Evolutionary conservation across 495 filamentous ascomycete genomes (phyloP).

Genomic region (Aspergillus diversus): DNA sequence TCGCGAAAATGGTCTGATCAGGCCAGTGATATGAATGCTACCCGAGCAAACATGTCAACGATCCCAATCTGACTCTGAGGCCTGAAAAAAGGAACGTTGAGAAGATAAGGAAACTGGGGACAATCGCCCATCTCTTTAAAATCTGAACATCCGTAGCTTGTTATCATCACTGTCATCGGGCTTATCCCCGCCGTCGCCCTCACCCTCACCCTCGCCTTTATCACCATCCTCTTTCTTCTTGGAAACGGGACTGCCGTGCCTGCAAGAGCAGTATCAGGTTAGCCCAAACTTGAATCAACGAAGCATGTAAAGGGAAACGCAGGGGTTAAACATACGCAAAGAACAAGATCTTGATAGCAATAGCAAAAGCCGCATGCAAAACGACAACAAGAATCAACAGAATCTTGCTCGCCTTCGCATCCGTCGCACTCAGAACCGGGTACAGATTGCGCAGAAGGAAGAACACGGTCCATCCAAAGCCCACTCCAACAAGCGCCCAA

Average conservation of each 20-base stretch:
- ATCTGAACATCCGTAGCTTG: slow-evolving; percentile 37
- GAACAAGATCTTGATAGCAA: slow-evolving; percentile 95
- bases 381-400: slow-evolving; percentile 81
- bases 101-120: slow-evolving; percentile 4
- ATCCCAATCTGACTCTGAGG: background rate
- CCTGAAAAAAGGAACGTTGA: background rate
- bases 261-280: slow-evolving; percentile 26
- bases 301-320: background rate
- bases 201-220: slow-evolving; percentile 36
- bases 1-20: background rate
- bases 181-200: slow-evolving; percentile 27
- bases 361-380: slow-evolving; percentile 82
- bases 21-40: slow-evolving; percentile 6
- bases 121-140: slow-evolving; percentile 8
- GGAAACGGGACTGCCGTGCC: slow-evolving; percentile 66
- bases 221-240: slow-evolving; percentile 48
- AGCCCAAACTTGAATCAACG: background rate
- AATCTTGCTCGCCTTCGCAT: slow-evolving; percentile 86
- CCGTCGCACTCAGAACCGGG: slow-evolving; percentile 89
- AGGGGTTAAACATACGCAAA: slow-evolving; percentile 65
- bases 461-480: slow-evolving; percentile 81
- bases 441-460: slow-evolving; percentile 93
- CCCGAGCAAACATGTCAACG: slow-evolving; percentile 10
- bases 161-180: slow-evolving; percentile 34
- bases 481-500: slow-evolving; percentile 89